These are phyloP conservation scores for Arbutus unedo DNA, from an alignment of 148 eudicot species.

Conservation along the genomic window DNA sequence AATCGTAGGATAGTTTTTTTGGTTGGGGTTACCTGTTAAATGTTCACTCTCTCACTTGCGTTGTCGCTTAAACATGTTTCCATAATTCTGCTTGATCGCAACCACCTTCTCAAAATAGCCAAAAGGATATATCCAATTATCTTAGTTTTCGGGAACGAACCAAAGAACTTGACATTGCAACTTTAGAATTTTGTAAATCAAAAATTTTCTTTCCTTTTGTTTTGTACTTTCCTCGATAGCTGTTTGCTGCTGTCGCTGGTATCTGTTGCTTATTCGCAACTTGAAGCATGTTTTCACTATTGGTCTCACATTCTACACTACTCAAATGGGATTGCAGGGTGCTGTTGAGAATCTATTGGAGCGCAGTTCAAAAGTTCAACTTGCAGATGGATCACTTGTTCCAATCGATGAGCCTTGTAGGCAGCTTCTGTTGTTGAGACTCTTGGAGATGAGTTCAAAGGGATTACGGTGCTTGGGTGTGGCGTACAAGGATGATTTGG, in stretches of 20 bases:
- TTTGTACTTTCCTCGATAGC: not conserved
- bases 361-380: constrained; percentile 65
- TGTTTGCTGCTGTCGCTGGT: constrained; percentile 1
- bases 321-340: constrained; percentile 53
- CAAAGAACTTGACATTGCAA: not conserved
- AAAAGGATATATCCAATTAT: not conserved
- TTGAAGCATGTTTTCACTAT: not conserved
- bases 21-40: not conserved
- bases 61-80: not conserved
- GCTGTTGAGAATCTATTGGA: constrained; percentile 85
- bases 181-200: not conserved
- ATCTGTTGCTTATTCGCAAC: not conserved
- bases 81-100: not conserved
- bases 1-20: not conserved
- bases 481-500: constrained; percentile 77
- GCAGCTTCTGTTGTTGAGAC: constrained; percentile 47
- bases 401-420: constrained; percentile 66
- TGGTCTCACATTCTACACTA: constrained; percentile 3
- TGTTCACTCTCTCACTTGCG: not conserved
- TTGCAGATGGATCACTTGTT: constrained; percentile 73
- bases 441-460: constrained; percentile 75
- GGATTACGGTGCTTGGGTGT: constrained; percentile 80
- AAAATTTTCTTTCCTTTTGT: not conserved
- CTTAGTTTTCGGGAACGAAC: not conserved
- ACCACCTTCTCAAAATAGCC: not conserved